phyloP scores from a whole-genome alignment of 306 rosid species.

The Acacia acuminata region DNA sequence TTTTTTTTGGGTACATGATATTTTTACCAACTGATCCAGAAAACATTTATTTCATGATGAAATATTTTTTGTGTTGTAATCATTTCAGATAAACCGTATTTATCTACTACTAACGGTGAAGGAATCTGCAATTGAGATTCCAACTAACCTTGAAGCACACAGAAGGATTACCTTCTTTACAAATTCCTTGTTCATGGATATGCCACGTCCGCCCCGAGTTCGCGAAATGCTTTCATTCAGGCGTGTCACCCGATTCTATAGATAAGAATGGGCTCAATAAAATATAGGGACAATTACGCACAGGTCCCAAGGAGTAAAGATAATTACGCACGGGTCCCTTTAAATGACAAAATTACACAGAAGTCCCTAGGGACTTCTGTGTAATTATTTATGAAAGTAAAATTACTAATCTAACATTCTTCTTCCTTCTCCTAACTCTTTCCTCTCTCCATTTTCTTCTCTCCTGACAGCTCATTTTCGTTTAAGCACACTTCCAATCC shows the following conservation, averaged over 20 bases:
- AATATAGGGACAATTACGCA: too few relatives aligned
- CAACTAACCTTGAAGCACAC: slow-evolving; percentile 95
- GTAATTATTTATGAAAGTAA: too few relatives aligned
- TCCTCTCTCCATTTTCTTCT: too few relatives aligned
- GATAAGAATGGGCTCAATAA: slow-evolving; percentile 27
- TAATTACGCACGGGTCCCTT: too few relatives aligned
- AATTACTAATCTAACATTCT: too few relatives aligned
- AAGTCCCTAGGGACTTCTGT: too few relatives aligned
- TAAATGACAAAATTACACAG: too few relatives aligned
- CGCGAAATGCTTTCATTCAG: slow-evolving; percentile 97
- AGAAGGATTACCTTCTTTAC: slow-evolving; percentile 89
- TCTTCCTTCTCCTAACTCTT: too few relatives aligned
- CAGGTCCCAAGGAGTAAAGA: too few relatives aligned
- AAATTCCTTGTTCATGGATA: slow-evolving; percentile 94
- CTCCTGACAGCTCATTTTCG: too few relatives aligned
- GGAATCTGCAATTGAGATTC: slow-evolving; percentile 73
- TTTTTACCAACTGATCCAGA: slow-evolving; percentile 21
- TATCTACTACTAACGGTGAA: too few relatives aligned
- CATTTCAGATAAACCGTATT: slow-evolving; percentile 82
- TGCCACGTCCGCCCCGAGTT: slow-evolving; percentile 97
- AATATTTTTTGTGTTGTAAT: slow-evolving; percentile 23
- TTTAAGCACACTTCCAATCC: too few relatives aligned
- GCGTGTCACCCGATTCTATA: slow-evolving; percentile 37
- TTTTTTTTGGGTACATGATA: slow-evolving; percentile 3
- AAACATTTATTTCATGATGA: slow-evolving; percentile 1